Base-by-base conservation (phyloP, 2,329 filamentous ascomycete genomes). In the Scedosporium boydii region DNA sequence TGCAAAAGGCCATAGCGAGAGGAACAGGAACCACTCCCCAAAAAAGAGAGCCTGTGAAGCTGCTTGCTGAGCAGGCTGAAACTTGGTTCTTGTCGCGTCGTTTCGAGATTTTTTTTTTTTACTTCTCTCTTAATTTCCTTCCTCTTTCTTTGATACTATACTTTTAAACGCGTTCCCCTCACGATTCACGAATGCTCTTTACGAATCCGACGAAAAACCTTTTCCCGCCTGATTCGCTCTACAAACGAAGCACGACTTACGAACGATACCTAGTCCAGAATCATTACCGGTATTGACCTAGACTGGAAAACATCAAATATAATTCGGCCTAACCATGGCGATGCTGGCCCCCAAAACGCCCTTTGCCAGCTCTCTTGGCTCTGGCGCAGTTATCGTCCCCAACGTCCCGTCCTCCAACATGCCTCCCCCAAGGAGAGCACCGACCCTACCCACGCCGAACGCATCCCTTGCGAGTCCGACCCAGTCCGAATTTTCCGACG, bases 401-500 rank as follows among this genome's bases (percentile, higher is more conserved):
- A 76, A 72, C 65, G 72, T 78, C 14, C 73, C 78, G n/a, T 78
- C 81, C 60, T 73, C 81, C 56, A 74, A 77, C 63, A 78, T 84
- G 68, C 70, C 79, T 6, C 78, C 83, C 29, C 74, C 82, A 46
- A 80, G 82, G 68, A 78, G 85, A 69, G 74, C 76, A 16, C 80
- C 81, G 18, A 73, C 78, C 42, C 75, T 82, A 66, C 76, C 79
- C 57, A 74, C 76, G 27, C 68, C 79, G 18, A 78, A 80, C 64
- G 83, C 88, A 64, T 77, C 76, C 53, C 93, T 89, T 71, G 84
- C 86, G 51, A 96, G 91, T 72, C 92, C 93, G 55, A 96, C 92
- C 67, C 91, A 96, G 71, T 96, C 91, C 29, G 92, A 96, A 68
- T 96, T 96, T 75, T 95, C 91, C 26, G 92, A 96, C 67, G 82